Conservation (phyloP, 2,329 filamentous ascomycete genomes). For the Coniochaeta ligniaria region DNA sequence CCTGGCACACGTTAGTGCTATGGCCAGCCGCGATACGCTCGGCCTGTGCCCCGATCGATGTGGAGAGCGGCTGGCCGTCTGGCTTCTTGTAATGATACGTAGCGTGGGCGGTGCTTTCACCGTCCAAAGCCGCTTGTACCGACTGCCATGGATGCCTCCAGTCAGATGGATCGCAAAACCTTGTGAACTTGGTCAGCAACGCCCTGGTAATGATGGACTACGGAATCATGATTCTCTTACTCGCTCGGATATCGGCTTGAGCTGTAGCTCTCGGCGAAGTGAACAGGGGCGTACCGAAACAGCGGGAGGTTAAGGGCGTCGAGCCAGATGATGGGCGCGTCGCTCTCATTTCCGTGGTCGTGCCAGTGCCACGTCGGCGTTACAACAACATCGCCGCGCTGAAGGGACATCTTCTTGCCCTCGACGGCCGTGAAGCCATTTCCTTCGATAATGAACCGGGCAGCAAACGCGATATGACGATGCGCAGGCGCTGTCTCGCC, state of each 20-base stretch:
- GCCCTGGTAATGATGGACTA: no score
- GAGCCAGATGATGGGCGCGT: slow-evolving; percentile 48
- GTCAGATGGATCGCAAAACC: no score
- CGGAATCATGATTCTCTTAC: no score
- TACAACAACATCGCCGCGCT: slow-evolving; percentile 46
- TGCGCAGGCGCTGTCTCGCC: slow-evolving; percentile 49
- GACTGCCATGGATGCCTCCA: no score
- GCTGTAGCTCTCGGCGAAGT: background rate
- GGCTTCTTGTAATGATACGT: slow-evolving; percentile 29
- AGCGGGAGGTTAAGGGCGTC: slow-evolving; percentile 47
- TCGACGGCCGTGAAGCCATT: slow-evolving; percentile 51
- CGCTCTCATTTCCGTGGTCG: slow-evolving; percentile 51
- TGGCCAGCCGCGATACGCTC: slow-evolving; percentile 34
- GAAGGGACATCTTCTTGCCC: slow-evolving; percentile 42
- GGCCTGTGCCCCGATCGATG: slow-evolving; percentile 38
- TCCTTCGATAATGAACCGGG: slow-evolving; percentile 52
- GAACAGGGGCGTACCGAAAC: slow-evolving; percentile 31
- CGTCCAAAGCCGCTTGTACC: no score
- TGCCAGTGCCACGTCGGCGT: slow-evolving; percentile 54
- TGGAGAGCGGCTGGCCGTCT: slow-evolving; percentile 27
- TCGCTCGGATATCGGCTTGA: no score
- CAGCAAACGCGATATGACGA: slow-evolving; percentile 47
- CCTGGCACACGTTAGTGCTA: slow-evolving; percentile 13
- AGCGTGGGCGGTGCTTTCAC: slow-evolving; percentile 8
- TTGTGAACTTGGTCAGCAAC: no score